Base-by-base conservation (phyloP, 2,329 filamentous ascomycete genomes). In the Penicillium palitans region DNA sequence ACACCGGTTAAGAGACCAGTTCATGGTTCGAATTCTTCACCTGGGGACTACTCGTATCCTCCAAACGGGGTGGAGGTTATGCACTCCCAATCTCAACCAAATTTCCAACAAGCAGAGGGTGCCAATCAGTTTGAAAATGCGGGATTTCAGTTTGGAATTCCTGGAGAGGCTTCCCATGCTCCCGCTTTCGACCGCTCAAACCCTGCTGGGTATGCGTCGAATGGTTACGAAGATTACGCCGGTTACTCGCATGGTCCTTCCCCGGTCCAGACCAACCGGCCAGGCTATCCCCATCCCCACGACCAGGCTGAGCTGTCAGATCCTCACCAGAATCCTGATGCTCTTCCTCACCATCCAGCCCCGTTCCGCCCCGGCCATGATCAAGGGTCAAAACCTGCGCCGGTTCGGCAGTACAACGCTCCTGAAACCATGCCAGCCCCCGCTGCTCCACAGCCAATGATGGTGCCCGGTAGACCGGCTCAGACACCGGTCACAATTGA, bases 111-210 rank as follows among this genome's bases (percentile, higher is more conserved):
- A 10, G 62, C 61, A 6, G 57, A 52, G 35, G 58, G 58, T 24
- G 64, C 68, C 2, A 74, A 72, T 51, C 70, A 75, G 41, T 76
- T 78, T 53, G 72, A 75, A 47, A 71, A 77, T 61, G 72, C 90
- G 66, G 80, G 85, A 2, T 89, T 89, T 9, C 82, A 90, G 1
- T 91, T 91, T 64, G 90, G 91, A 68, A 88, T 93, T 82, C 86
- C 84, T 2, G 57, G 57, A 24, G 67, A 70, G 13, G 4, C 52
- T 10, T 58, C 64, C 6, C 59, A 60, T 9, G 60, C 57, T 12
- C 58, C 58, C 33, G 39, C 52, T 35, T 59, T 61, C 15, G 58
- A 63, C 19, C 50, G 57, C 10, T 60, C 57, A 27, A 61, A 61
- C 29, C 2, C 40, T n/a, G 57, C 55, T 57, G 65, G 62, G 27